phyloP scores from a whole-genome alignment of 1,139 yeast genomes.

The Lodderomyces theae region DNA sequence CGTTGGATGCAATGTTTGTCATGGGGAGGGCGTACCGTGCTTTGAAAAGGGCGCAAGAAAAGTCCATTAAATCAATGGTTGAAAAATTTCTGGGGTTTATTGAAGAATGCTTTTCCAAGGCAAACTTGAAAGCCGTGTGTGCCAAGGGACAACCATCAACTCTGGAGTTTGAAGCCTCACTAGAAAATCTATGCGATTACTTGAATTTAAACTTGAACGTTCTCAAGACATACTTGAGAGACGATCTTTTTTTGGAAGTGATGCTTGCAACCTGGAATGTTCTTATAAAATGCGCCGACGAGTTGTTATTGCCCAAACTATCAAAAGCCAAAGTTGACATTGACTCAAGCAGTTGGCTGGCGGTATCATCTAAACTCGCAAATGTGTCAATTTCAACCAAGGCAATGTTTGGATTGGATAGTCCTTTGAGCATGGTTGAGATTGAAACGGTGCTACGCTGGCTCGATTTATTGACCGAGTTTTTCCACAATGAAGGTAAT shows the following conservation, averaged over 20 bases:
- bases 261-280: constrained; percentile 79
- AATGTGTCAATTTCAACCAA: constrained; percentile 41
- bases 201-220: constrained; percentile 67
- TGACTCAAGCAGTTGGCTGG: constrained; percentile 42
- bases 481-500: constrained; percentile 78
- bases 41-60: constrained; percentile 58
- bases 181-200: constrained; percentile 73
- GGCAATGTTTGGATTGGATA: constrained; percentile 33
- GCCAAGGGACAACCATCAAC: constrained; percentile 48
- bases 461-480: constrained; percentile 67
- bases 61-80: constrained; percentile 64
- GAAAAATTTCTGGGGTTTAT: constrained; percentile 53
- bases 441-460: constrained; percentile 71
- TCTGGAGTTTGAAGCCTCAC: constrained; percentile 61
- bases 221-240: constrained; percentile 61
- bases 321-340: constrained; percentile 43
- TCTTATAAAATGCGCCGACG: constrained; percentile 63
- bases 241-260: constrained; percentile 58
- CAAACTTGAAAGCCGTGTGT: constrained; percentile 51
- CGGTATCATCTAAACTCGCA: constrained; percentile 49
- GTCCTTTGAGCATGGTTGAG: constrained; percentile 57
- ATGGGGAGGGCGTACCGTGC: constrained; percentile 75
- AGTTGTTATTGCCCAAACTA: constrained; percentile 66
- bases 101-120: constrained; percentile 40
- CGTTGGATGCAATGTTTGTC: constrained; percentile 72